A percentile compares a stretch with the other conserved stretches of the same genome.
These are phyloP conservation scores for Panicum hallii DNA, from an alignment of 202 grass and related monocot species.

Conservation along the genomic window DNA sequence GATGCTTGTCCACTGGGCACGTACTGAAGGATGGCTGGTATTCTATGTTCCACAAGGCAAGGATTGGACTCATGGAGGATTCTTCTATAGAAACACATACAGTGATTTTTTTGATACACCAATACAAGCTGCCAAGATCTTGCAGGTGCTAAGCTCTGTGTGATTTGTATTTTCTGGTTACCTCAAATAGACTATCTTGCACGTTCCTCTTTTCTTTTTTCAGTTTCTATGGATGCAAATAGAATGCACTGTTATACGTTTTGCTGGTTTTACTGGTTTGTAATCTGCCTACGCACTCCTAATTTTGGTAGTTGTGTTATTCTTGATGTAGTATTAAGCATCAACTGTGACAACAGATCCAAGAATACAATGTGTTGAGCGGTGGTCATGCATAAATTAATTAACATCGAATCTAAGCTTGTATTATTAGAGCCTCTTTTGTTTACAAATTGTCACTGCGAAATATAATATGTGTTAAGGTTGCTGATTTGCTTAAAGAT, in stretches of 20 bases:
- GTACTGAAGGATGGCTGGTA: conserved; percentile 93
- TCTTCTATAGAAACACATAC: conserved; percentile 85
- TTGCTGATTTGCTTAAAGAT: conserved; percentile 35
- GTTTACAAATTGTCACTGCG: neutral
- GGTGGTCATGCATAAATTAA: neutral
- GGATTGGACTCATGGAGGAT: conserved; percentile 96
- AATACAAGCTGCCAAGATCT: conserved; percentile 63
- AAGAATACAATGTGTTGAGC: neutral
- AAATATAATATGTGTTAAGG: conserved; percentile 7
- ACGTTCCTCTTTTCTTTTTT: conserved; percentile 33
- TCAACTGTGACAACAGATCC: neutral
- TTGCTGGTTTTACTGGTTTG: conserved; percentile 13
- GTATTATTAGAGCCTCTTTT: conserved; percentile 14
- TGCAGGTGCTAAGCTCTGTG: conserved; percentile 67
- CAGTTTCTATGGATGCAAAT: conserved; percentile 27
- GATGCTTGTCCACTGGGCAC: conserved; percentile 98
- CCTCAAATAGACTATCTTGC: conserved; percentile 14
- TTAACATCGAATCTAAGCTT: neutral
- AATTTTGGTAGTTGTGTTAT: neutral
- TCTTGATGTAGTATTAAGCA: conserved; percentile 9
- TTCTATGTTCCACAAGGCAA: conserved; percentile 95
- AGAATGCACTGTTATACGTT: conserved; percentile 21
- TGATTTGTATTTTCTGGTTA: conserved; percentile 27
- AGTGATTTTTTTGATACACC: conserved; percentile 86
- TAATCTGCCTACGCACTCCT: conserved; percentile 9